phyloP scores from a whole-genome alignment of 1,139 yeast species.

The Blastobotrys capitulatus region DNA sequence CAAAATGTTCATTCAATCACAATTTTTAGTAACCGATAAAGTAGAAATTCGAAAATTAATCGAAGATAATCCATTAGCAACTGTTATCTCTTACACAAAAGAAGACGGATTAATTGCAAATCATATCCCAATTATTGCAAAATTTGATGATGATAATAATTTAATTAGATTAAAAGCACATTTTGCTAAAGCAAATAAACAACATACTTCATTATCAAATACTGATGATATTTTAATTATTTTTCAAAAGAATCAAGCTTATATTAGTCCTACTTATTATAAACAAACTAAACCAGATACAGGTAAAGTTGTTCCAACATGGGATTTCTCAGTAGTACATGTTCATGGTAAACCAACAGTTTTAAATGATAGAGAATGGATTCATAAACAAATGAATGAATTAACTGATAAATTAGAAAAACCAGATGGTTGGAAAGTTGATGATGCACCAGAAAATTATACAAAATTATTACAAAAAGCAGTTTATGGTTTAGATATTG shows the following conservation, averaged over 20 bases:
- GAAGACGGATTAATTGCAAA: conserved; percentile 42
- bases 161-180: conserved; percentile 47
- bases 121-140: conserved; percentile 53
- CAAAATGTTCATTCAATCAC: conserved; percentile 10
- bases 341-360: conserved; percentile 50
- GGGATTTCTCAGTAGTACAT: conserved; percentile 65
- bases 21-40: conserved; percentile 3
- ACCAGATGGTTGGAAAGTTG: conserved; percentile 45
- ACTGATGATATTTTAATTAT: conserved; percentile 44
- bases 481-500: conserved; percentile 57
- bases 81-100: conserved; percentile 41
- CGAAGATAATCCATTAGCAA: conserved; percentile 42
- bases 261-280: conserved; percentile 59
- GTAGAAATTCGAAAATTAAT: conserved; percentile 6
- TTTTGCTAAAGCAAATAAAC: conserved; percentile 51
- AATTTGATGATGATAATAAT: conserved; percentile 36
- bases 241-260: conserved; percentile 51
- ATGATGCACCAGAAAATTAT: conserved; percentile 54
- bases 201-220: conserved; percentile 40
- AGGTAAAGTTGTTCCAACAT: conserved; percentile 64
- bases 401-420: conserved; percentile 49
- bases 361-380: conserved; percentile 39
- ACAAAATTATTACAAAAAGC: conserved; percentile 43
- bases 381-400: conserved; percentile 42
- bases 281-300: conserved; percentile 48